Evolutionary conservation across 2,329 filamentous ascomycete genomes (phyloP), one percentile per base, ranked within the genome.

Genomic region (Pleomassaria siparia): DNA sequence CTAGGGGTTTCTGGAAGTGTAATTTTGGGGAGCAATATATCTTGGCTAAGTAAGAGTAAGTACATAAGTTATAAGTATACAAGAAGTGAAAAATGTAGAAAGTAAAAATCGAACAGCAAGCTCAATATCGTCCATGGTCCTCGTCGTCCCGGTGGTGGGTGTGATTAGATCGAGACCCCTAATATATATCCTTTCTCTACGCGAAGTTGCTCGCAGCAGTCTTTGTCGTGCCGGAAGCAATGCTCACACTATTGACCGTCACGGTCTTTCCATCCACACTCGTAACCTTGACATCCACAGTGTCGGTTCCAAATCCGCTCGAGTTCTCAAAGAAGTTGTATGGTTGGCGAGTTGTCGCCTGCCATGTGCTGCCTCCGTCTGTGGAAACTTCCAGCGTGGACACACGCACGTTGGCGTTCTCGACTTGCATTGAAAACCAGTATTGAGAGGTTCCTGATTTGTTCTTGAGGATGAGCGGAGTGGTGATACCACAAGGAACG

Each of bases 351-450:
- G 70, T 74, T 0, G 83, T 85, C n/a, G 63, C 41, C 64, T 78
- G 65, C 83, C 83, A 87, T 12, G 78, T 80, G 44, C 57, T 74
- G 15, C 83, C 83, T 10, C 79, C 76, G 58, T 87, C 79, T 15
- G 75, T 81, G 49, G 79, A 82, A 48, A 86, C 82, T 55, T 86
- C 82, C 20, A 87, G 73, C 53, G 71, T 75, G 44, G 72, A 58
- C 32, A 86, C 76, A 13, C 76, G 74, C 50, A 80, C 73, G 63
- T 84, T 84, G 58, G 80, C 71, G 67, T 86, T 86, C 58, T 84
- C 74, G 35, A 86, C 82, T 65, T 87, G 84, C 75, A 84, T 83
- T 40, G 74, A 76, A 70, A 83, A 82, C 79, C 79, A 82, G 64
- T 76, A 75, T 24, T 67, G 60, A 4, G 75, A 78, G 3, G 76